A percentile compares a stretch with the other conserved stretches of the same genome.
phyloP scores from a whole-genome alignment of 2,329 filamentous ascomycete species.

The Escovopsis sp. region DNA sequence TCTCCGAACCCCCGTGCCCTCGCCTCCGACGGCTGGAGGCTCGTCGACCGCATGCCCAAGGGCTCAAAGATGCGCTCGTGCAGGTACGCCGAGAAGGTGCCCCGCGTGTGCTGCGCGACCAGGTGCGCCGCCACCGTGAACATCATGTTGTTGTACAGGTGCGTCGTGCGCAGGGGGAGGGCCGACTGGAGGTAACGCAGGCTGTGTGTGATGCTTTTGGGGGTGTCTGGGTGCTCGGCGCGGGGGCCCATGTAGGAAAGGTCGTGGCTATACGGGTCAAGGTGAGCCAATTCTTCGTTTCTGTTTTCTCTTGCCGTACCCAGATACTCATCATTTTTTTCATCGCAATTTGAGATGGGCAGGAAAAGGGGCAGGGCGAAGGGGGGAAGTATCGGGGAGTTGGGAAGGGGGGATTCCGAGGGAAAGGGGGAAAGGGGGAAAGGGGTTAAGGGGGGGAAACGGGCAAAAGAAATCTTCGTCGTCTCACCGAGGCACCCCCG shows the following conservation, averaged over 20 bases:
- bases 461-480: no score
- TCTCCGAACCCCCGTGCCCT: conserved; percentile 7
- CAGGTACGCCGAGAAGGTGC: conserved; percentile 10
- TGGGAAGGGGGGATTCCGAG: no score
- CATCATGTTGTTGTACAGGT: conserved; percentile 15
- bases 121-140: conserved; percentile 12
- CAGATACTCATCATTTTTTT: no score
- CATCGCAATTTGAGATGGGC: no score
- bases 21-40: conserved; percentile 9
- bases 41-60: conserved; percentile 12
- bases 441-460: no score
- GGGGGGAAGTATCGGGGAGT: no score
- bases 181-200: conserved; percentile 11
- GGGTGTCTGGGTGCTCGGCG: conserved; percentile 8
- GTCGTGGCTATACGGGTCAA: conserved; percentile 9
- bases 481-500: conserved; percentile 9
- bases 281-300: no score
- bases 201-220: conserved; percentile 12
- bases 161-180: conserved; percentile 9
- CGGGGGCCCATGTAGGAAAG: conserved; percentile 9
- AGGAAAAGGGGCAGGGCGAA: background rate
- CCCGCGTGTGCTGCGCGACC: conserved; percentile 8
- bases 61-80: conserved; percentile 10
- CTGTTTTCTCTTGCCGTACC: no score
- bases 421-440: no score